Conservation (phyloP, 495 filamentous ascomycete species). For the Penicillium cinerascens region DNA sequence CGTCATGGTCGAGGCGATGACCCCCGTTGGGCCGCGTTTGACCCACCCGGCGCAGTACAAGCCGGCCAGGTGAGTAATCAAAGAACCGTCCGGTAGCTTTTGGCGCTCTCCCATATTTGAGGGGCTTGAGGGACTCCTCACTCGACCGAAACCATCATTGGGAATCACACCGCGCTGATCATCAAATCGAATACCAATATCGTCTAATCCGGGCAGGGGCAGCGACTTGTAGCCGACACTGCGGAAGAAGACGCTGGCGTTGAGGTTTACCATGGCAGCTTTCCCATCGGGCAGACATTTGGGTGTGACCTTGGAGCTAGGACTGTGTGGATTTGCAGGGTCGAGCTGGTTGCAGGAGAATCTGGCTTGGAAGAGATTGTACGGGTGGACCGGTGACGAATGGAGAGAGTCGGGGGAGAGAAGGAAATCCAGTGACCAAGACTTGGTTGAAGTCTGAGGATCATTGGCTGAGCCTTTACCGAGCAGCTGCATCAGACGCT, state of each 20-base stretch:
- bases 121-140: conserved; percentile 42
- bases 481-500: conserved; percentile 76
- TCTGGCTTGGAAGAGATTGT: conserved; percentile 53
- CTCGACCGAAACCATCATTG: conserved; percentile 79
- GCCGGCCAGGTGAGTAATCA: conserved; percentile 60
- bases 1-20: conserved; percentile 94
- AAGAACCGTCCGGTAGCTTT: conserved; percentile 33
- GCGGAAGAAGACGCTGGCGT: conserved; percentile 72
- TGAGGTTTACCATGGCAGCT: conserved; percentile 49
- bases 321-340: conserved; percentile 41
- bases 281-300: conserved; percentile 33
- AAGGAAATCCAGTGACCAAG: conserved; percentile 82
- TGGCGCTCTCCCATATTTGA: conserved; percentile 19
- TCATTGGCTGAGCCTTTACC: conserved; percentile 62
- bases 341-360: conserved; percentile 63
- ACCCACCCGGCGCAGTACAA: conserved; percentile 96
- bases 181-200: conserved; percentile 81
- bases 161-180: conserved; percentile 67
- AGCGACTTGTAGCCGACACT: conserved; percentile 89
- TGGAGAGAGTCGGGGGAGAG: conserved; percentile 70
- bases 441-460: conserved; percentile 48
- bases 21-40: conserved; percentile 89
- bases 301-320: conserved; percentile 41
- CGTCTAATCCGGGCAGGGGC: conserved; percentile 67
- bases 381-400: conserved; percentile 38